A percentile compares a stretch with the other conserved stretches of the same genome.
Evolutionary conservation across 768 basidiomycete genomes (phyloP).

Genomic region (Suillus decipiens): DNA sequence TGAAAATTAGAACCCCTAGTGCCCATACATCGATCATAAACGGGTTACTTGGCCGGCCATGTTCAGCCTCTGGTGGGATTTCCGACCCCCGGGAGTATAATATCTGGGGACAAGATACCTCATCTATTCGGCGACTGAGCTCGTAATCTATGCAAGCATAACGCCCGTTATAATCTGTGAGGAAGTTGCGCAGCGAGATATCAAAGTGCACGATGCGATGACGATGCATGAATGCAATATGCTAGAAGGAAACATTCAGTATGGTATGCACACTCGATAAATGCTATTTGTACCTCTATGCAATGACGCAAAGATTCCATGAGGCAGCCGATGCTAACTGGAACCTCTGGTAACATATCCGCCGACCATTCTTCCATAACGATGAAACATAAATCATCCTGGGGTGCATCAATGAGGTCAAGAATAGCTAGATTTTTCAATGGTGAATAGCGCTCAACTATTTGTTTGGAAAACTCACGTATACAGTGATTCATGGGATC

Average conservation of each 20-base stretch:
- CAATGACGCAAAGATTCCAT: constrained; percentile 62
- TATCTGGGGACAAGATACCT: constrained; percentile 38
- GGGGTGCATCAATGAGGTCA: constrained; percentile 55
- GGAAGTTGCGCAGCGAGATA: constrained; percentile 67
- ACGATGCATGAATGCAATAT: constrained; percentile 69
- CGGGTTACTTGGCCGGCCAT: constrained; percentile 50
- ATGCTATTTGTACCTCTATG: constrained; percentile 53
- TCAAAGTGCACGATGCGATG: constrained; percentile 70
- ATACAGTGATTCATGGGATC: constrained; percentile 78
- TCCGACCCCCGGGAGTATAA: constrained; percentile 58
- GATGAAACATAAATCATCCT: constrained; percentile 61
- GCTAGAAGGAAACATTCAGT: constrained; percentile 40
- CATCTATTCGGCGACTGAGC: constrained; percentile 56
- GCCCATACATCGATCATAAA: constrained; percentile 80
- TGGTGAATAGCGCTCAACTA: neutral
- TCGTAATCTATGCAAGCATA: constrained; percentile 81
- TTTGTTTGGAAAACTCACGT: constrained; percentile 47
- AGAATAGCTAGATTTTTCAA: constrained; percentile 52
- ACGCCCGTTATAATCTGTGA: constrained; percentile 63
- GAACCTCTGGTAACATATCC: constrained; percentile 52
- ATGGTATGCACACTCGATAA: neutral
- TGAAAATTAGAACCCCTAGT: constrained; percentile 61
- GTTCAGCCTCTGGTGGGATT: constrained; percentile 68
- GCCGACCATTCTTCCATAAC: constrained; percentile 84
- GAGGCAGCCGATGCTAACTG: constrained; percentile 54